phyloP scores from a whole-genome alignment of 2,329 filamentous ascomycete species.

The Sphaerulina vaccinii region DNA sequence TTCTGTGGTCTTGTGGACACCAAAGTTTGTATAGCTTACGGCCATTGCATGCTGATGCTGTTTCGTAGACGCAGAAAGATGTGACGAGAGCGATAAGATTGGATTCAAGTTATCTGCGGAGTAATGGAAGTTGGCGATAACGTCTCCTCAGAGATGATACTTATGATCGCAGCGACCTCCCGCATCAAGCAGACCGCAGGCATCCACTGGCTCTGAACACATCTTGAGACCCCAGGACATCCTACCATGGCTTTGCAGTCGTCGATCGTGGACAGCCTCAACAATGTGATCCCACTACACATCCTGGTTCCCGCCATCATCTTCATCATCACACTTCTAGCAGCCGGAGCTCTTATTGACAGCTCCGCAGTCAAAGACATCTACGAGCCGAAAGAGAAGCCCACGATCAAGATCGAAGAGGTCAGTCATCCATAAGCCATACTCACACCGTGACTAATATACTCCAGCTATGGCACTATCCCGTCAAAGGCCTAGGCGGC shows the following conservation, averaged over 20 bases:
- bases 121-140: not conserved
- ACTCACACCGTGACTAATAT: not conserved
- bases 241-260: not conserved
- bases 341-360: not conserved
- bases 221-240: too few relatives aligned
- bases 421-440: not conserved
- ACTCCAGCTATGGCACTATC: constrained; percentile 11
- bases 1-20: too few relatives aligned
- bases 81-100: not conserved
- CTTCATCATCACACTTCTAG: not conserved
- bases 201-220: not conserved
- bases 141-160: too few relatives aligned
- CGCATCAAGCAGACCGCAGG: not conserved
- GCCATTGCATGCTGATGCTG: too few relatives aligned
- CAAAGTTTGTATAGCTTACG: too few relatives aligned
- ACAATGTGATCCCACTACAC: not conserved
- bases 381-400: constrained; percentile 9
- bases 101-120: not conserved
- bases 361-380: constrained; percentile 4
- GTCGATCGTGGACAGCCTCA: not conserved
- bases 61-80: too few relatives aligned
- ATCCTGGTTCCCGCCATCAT: constrained; percentile 1
- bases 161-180: too few relatives aligned
- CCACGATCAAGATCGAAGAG: constrained; percentile 10
- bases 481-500: constrained; percentile 12